These are phyloP conservation scores for Arthrocladium fulminans DNA, from an alignment of 2,329 filamentous ascomycete genomes.

Conservation along the genomic window DNA sequence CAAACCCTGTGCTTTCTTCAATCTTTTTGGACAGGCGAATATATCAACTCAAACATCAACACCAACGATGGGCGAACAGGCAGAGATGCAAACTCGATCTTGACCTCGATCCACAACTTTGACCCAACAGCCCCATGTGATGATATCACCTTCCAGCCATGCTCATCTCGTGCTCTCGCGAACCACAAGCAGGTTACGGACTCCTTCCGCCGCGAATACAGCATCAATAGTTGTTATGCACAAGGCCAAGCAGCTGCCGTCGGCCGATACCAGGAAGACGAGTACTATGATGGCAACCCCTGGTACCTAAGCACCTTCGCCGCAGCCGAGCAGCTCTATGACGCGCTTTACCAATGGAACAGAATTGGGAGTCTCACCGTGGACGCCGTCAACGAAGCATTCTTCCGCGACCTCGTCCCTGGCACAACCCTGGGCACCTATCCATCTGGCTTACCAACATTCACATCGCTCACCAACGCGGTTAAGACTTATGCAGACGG, in stretches of 20 bases:
- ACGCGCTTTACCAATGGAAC: conserved; percentile 64
- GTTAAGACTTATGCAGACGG: conserved; percentile 55
- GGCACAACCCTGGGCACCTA: conserved; percentile 55
- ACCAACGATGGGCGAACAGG: conserved; percentile 54
- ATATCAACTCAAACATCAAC: conserved; percentile 62
- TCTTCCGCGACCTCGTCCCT: conserved; percentile 60
- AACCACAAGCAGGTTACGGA: conserved; percentile 70
- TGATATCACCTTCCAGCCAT: conserved; percentile 62
- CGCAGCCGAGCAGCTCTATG: conserved; percentile 69
- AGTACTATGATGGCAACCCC: conserved; percentile 67
- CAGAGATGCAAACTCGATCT: conserved; percentile 62
- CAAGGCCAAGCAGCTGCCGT: conserved; percentile 54
- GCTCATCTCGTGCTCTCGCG: conserved; percentile 56
- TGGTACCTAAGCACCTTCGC: conserved; percentile 71
- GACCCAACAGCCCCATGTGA: conserved; percentile 58
- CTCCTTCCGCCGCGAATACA: conserved; percentile 62
- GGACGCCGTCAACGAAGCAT: conserved; percentile 55
- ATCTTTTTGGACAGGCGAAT: conserved; percentile 61
- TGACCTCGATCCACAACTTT: conserved; percentile 59
- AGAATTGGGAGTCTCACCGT: conserved; percentile 54
- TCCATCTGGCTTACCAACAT: conserved; percentile 37
- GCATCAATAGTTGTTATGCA: conserved; percentile 57
- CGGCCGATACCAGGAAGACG: conserved; percentile 62
- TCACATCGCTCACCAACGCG: conserved; percentile 42
- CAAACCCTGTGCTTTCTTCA: conserved; percentile 66